These are phyloP conservation scores for Globisporangium middletonii DNA, from an alignment of 352 stramenopile species.

Conservation along the genomic window DNA sequence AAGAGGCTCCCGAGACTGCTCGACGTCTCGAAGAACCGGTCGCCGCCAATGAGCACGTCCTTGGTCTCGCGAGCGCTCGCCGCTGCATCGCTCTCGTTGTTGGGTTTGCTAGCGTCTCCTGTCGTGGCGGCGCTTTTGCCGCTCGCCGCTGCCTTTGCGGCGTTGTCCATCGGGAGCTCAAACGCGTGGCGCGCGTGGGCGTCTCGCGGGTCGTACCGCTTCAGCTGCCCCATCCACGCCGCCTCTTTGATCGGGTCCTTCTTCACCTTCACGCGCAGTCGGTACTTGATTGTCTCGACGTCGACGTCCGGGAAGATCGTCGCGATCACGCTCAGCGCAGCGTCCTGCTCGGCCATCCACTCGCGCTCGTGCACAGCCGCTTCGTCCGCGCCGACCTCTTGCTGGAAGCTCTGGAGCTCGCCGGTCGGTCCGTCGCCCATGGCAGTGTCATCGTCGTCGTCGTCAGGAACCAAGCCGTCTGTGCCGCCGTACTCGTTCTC, in stretches of 20 bases:
- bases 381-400: conserved; percentile 29
- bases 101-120: conserved; percentile 7
- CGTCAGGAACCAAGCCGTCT: conserved; percentile 20
- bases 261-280: conserved; percentile 31
- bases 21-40: conserved; percentile 69
- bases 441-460: conserved; percentile 18
- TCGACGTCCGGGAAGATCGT: conserved; percentile 66
- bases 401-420: conserved; percentile 44
- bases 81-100: conserved; percentile 6
- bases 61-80: conserved; percentile 29
- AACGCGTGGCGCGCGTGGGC: conserved; percentile 34
- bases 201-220: conserved; percentile 62
- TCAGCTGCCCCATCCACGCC: conserved; percentile 72
- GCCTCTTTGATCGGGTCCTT: conserved; percentile 68
- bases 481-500: conserved; percentile 54
- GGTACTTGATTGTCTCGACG: conserved; percentile 51
- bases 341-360: conserved; percentile 45
- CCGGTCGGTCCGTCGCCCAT: conserved; percentile 14
- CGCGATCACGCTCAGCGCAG: conserved; percentile 42
- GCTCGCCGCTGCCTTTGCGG: conserved; percentile 11
- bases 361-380: conserved; percentile 31
- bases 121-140: conserved; percentile 17
- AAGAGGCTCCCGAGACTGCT: conserved; percentile 59
- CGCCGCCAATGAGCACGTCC: conserved; percentile 42
- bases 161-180: conserved; percentile 34